Evolutionary conservation across 2,329 filamentous ascomycete genomes (phyloP).

Genomic region (Aspergillus awamori): DNA sequence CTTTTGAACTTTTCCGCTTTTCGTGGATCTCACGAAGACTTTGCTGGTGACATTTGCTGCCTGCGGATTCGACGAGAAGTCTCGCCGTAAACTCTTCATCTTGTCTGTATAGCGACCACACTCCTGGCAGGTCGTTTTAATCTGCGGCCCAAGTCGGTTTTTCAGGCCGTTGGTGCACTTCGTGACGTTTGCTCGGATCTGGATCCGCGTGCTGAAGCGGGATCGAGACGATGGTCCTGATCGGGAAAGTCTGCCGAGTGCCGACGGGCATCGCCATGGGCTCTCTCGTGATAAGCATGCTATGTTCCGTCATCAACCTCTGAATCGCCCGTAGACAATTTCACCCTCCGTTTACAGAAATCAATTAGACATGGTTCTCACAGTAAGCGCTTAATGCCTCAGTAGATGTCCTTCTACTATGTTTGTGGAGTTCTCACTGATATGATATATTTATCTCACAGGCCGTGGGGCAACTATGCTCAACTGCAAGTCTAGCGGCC

Average conservation of each 20-base stretch:
- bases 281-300: slow-evolving; percentile 4
- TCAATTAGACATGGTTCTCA: slow-evolving; percentile 5
- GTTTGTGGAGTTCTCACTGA: slow-evolving; percentile 16
- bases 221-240: slow-evolving; percentile 21
- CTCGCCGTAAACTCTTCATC: slow-evolving; percentile 67
- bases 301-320: slow-evolving; percentile 2
- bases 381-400: not conserved
- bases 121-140: slow-evolving; percentile 8
- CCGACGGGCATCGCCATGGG: slow-evolving; percentile 4
- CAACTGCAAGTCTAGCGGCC: slow-evolving; percentile 73
- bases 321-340: not conserved
- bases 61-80: slow-evolving; percentile 56
- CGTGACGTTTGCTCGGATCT: slow-evolving; percentile 20
- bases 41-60: slow-evolving; percentile 87
- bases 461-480: slow-evolving; percentile 90
- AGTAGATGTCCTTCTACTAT: not conserved
- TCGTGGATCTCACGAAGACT: slow-evolving; percentile 90
- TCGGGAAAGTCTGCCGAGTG: slow-evolving; percentile 29
- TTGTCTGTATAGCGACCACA: slow-evolving; percentile 22
- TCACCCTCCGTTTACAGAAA: not conserved
- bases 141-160: slow-evolving; percentile 26
- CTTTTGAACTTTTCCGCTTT: slow-evolving; percentile 97
- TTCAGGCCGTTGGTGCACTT: slow-evolving; percentile 10
- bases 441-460: slow-evolving; percentile 39
- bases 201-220: slow-evolving; percentile 18